Percentiles rank a stretch among this genome's conserved stretches.
Evolutionary conservation across 169 alveolate genomes (phyloP).

Genomic region (Prorocentrum cordatum): DNA sequence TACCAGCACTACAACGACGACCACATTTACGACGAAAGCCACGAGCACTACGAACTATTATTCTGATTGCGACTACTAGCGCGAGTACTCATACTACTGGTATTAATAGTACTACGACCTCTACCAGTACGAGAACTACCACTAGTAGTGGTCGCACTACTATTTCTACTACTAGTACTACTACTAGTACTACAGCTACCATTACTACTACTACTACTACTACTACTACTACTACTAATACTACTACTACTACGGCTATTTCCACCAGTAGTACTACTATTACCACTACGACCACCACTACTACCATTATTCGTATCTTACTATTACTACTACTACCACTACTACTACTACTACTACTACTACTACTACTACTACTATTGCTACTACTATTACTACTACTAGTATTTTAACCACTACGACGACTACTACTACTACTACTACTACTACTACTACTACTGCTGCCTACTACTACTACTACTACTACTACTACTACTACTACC

Average conservation of each 20-base stretch:
- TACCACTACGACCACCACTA: not conserved
- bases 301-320: not conserved
- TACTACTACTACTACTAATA: not conserved
- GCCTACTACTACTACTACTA: not conserved
- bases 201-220: not conserved
- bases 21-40: too few relatives aligned
- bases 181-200: not conserved
- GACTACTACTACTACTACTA: not conserved
- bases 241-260: not conserved
- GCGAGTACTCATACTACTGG: not conserved
- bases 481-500: not conserved
- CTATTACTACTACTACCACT: not conserved
- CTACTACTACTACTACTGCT: not conserved
- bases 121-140: not conserved
- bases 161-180: not conserved
- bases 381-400: not conserved
- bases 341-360: not conserved
- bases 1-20: not conserved
- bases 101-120: not conserved
- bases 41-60: too few relatives aligned
- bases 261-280: not conserved
- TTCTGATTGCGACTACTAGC: not conserved
- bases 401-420: not conserved
- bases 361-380: not conserved
- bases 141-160: not conserved